phyloP scores from a whole-genome alignment of 768 basidiomycete species.

The Lactarius sp. region DNA sequence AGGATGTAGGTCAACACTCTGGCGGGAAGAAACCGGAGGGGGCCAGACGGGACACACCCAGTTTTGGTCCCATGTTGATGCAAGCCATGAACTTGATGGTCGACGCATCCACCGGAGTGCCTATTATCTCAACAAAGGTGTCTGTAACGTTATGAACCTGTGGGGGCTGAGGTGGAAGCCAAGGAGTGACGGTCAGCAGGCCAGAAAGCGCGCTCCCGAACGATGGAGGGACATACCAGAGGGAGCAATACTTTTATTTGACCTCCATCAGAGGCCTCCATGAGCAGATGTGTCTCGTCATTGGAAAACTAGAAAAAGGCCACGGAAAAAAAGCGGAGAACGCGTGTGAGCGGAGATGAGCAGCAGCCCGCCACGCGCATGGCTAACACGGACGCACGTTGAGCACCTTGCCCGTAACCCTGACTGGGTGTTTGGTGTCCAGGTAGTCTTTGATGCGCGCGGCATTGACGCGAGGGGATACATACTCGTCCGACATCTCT shows the following conservation, averaged over 20 bases:
- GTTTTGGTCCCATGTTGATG: constrained; percentile 53
- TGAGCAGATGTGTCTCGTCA: constrained; percentile 15
- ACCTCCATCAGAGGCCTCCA: constrained; percentile 24
- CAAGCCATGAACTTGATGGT: constrained; percentile 50
- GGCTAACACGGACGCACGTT: constrained; percentile 10
- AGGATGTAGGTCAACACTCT: background rate
- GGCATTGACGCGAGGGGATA: constrained; percentile 23
- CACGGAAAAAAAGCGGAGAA: background rate
- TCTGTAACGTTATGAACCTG: constrained; percentile 41
- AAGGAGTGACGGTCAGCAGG: background rate
- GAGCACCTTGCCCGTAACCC: constrained; percentile 22
- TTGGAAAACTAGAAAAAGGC: constrained; percentile 11
- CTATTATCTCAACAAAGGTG: constrained; percentile 63
- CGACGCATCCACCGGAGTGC: constrained; percentile 49
- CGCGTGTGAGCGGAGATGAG: background rate
- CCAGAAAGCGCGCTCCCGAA: too few species aligned
- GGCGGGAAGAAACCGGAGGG: background rate
- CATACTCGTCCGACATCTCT: constrained; percentile 6
- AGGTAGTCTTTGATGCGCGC: constrained; percentile 17
- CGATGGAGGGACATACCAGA: background rate
- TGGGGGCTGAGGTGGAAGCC: background rate
- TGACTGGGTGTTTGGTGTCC: constrained; percentile 11
- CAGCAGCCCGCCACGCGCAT: background rate
- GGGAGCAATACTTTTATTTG: constrained; percentile 14
- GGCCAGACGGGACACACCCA: constrained; percentile 46